phyloP scores from a whole-genome alignment of 345 rosid genomes.

The Pugionium cornutum region DNA sequence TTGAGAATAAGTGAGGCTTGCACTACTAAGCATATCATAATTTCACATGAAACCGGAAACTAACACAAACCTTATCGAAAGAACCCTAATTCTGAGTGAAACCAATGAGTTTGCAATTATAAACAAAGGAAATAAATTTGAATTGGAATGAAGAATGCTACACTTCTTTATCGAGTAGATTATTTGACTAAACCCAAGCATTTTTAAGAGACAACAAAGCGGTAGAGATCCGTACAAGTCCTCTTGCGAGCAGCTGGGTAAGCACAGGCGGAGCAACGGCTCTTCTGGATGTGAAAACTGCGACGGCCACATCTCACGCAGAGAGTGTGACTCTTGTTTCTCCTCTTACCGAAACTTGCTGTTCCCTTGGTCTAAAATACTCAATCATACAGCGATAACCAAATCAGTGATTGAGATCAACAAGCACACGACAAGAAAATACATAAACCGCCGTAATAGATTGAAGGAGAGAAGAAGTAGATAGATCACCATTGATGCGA shows the following conservation, averaged over 20 bases:
- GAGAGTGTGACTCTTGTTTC: constrained; percentile 82
- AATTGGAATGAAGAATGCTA: background rate
- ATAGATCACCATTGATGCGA: constrained; percentile 29
- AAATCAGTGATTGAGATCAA: background rate
- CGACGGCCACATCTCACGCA: constrained; percentile 40
- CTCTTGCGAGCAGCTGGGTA: constrained; percentile 49
- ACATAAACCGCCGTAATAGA: background rate
- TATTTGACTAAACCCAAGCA: background rate
- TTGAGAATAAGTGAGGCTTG: background rate
- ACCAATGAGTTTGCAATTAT: background rate
- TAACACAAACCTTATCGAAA: no score
- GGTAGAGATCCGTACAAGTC: constrained; percentile 42
- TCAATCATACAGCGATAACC: background rate
- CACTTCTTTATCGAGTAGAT: background rate
- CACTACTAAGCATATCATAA: no score
- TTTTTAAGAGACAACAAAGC: background rate
- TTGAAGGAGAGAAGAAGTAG: background rate
- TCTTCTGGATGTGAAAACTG: constrained; percentile 80
- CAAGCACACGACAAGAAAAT: background rate
- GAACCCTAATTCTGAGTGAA: no score
- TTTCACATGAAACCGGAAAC: no score
- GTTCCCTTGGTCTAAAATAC: constrained; percentile 67
- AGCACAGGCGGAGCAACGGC: constrained; percentile 49
- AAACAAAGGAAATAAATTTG: background rate
- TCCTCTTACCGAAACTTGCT: constrained; percentile 78